Conservation (phyloP, 2,329 filamentous ascomycete genomes). For the Beauveria bassiana region DNA sequence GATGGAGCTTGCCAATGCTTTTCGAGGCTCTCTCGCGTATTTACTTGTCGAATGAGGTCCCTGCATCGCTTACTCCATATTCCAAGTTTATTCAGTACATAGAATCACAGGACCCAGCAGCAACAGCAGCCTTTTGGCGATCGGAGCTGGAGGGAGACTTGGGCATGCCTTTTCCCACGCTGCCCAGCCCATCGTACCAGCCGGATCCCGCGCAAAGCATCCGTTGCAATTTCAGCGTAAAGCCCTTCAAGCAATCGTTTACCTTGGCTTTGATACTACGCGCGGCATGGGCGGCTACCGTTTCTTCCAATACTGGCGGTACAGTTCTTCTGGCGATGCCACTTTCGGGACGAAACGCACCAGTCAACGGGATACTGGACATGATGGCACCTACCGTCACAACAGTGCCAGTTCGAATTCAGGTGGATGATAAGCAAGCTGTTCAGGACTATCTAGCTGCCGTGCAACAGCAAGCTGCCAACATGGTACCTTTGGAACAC, state of each 20-base stretch:
- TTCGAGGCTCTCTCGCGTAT: background rate
- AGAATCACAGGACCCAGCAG: background rate
- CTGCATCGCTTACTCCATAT: background rate
- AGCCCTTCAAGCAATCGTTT: background rate
- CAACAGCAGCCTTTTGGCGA: background rate
- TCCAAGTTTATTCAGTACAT: background rate
- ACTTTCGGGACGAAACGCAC: conserved; percentile 18
- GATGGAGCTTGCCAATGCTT: background rate
- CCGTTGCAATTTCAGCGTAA: background rate
- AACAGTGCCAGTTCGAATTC: conserved; percentile 18
- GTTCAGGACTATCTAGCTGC: conserved; percentile 23
- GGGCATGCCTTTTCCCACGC: background rate
- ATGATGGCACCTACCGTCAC: conserved; percentile 21
- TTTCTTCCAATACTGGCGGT: conserved; percentile 27
- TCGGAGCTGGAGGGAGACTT: background rate
- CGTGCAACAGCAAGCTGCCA: background rate
- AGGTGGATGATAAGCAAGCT: conserved; percentile 20
- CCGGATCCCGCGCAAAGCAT: background rate
- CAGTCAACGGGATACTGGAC: conserved; percentile 17
- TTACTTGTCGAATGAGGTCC: background rate
- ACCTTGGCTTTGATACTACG: conserved; percentile 14
- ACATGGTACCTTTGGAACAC: conserved; percentile 13
- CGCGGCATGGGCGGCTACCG: conserved; percentile 23
- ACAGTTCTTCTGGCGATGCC: conserved; percentile 22
- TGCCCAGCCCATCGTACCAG: background rate